phyloP scores from a whole-genome alignment of 257 asterid genomes.

The Solanum ossicruentum region DNA sequence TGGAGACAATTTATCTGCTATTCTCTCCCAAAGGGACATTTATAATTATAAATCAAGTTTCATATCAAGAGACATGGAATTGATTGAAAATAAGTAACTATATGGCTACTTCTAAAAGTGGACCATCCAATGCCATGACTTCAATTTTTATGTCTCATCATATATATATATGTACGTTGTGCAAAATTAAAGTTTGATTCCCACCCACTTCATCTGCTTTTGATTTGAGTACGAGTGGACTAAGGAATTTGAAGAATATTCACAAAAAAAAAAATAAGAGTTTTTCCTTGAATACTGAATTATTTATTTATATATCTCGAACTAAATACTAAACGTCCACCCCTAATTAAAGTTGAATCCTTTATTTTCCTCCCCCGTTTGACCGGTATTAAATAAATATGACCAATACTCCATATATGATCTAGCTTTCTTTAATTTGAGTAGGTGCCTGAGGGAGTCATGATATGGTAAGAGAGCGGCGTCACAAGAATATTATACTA shows the following conservation, averaged over 20 bases:
- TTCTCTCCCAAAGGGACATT: neutral
- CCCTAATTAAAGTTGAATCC: neutral
- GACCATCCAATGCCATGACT: neutral
- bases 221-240: neutral
- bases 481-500: neutral
- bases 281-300: too few species aligned
- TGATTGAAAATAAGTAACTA: neutral
- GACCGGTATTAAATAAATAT: neutral
- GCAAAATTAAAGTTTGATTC: neutral
- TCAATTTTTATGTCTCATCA: neutral
- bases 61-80: neutral
- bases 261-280: neutral
- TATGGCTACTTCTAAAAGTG: neutral
- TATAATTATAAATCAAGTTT: neutral
- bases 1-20: neutral
- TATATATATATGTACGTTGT: neutral
- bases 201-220: neutral
- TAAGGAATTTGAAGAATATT: neutral
- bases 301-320: too few species aligned
- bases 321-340: too few species aligned
- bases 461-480: neutral
- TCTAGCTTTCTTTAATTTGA: neutral
- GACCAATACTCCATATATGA: neutral
- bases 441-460: neutral
- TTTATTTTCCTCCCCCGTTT: neutral